phyloP scores from a whole-genome alignment of 2,329 filamentous ascomycete genomes.

The Aureobasidium leucospermi region DNA sequence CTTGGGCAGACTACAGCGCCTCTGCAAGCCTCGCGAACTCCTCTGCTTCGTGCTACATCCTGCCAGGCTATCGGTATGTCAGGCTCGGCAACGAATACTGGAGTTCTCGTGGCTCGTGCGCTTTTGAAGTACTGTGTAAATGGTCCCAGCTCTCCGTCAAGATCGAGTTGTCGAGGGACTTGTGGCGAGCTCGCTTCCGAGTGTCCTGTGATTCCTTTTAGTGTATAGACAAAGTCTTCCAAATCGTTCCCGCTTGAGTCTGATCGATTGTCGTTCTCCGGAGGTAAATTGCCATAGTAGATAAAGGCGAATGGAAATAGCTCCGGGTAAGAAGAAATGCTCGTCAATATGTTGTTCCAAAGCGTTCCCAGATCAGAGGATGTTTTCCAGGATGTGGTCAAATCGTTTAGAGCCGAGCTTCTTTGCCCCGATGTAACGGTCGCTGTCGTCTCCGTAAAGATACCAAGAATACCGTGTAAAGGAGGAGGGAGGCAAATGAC shows the following conservation, averaged over 20 bases:
- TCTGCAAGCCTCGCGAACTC: background rate
- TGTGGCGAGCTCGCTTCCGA: background rate
- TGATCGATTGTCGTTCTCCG: background rate
- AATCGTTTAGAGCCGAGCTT: background rate
- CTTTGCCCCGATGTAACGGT: background rate
- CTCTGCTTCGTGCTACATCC: background rate
- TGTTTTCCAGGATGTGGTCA: background rate
- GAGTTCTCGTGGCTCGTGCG: background rate
- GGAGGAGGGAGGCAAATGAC: constrained; percentile 5
- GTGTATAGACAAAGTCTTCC: background rate
- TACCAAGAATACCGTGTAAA: background rate
- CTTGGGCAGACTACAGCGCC: constrained; percentile 2
- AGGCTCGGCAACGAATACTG: background rate
- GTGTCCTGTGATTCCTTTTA: background rate
- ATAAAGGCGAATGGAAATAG: background rate
- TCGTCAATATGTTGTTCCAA: background rate
- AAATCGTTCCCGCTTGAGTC: background rate
- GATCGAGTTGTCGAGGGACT: background rate
- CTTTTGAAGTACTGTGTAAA: background rate
- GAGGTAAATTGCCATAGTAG: background rate
- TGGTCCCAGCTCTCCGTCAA: background rate
- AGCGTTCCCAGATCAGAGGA: background rate
- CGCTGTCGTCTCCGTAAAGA: background rate
- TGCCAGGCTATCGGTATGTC: background rate
- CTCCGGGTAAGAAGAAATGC: background rate